phyloP scores from a whole-genome alignment of 2,329 filamentous ascomycete genomes.

The Teratosphaeria pseudoeucalypti region DNA sequence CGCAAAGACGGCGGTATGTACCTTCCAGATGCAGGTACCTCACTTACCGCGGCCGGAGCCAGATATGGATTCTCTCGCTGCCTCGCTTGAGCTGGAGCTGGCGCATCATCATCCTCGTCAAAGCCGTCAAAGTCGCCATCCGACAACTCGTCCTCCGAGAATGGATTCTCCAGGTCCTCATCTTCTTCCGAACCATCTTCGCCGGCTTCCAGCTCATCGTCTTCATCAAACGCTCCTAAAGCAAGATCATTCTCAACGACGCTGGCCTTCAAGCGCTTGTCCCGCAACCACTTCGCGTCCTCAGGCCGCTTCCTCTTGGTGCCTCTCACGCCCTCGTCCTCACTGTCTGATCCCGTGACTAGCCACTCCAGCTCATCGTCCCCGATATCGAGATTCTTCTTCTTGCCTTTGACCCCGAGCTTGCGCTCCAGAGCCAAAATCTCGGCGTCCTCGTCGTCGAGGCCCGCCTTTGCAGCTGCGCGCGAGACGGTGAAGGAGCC shows the following conservation, averaged over 20 bases:
- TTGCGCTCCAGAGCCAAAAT: constrained; percentile 82
- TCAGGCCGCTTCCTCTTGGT: constrained; percentile 50
- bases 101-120: constrained; percentile 23
- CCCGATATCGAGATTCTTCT: constrained; percentile 59
- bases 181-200: constrained; percentile 34
- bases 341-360: constrained; percentile 54
- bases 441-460: constrained; percentile 76
- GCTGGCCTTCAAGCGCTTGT: constrained; percentile 46
- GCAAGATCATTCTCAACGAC: constrained; percentile 20
- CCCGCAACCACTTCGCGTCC: constrained; percentile 49
- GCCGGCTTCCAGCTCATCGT: constrained; percentile 28
- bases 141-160: constrained; percentile 22
- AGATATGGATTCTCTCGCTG: constrained; percentile 79
- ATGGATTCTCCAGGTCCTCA: constrained; percentile 20
- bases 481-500: constrained; percentile 11
- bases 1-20: constrained; percentile 84
- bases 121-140: constrained; percentile 20
- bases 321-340: constrained; percentile 32
- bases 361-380: constrained; percentile 78
- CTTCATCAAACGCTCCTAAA: constrained; percentile 14
- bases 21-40: constrained; percentile 44
- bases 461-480: constrained; percentile 34
- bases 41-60: constrained; percentile 47
- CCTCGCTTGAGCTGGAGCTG: constrained; percentile 27
- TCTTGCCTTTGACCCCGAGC: constrained; percentile 69